Conservation (phyloP, 2,329 filamentous ascomycete species). For the Neonectria coccinea region DNA sequence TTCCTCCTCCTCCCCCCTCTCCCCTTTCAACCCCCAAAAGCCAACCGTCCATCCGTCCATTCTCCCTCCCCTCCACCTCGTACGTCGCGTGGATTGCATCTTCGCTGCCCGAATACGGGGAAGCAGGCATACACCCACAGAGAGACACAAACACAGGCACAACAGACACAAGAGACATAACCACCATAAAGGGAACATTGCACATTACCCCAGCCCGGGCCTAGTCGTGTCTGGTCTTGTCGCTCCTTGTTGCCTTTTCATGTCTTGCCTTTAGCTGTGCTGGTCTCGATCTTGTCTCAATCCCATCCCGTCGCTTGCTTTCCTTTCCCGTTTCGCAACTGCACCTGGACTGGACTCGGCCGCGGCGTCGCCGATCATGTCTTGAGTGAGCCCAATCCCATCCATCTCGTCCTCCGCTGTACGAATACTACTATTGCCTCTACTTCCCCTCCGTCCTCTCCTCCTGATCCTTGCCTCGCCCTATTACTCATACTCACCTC, state of each 20-base stretch:
- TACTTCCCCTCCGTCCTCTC: constrained; percentile 17
- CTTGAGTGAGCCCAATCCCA: constrained; percentile 41
- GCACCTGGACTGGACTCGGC: constrained; percentile 21
- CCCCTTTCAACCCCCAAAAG: not conserved
- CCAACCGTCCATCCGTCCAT: constrained; percentile 8
- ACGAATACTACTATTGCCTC: constrained; percentile 7
- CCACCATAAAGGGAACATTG: not conserved
- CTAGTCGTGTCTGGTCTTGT: not conserved
- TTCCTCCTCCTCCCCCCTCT: not conserved
- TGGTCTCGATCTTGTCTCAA: constrained; percentile 7
- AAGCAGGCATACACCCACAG: not conserved
- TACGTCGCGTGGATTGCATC: constrained; percentile 3
- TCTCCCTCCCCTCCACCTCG: constrained; percentile 7
- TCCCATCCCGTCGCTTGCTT: constrained; percentile 3
- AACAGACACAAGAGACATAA: not conserved
- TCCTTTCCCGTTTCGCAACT: constrained; percentile 11
- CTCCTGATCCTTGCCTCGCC: constrained; percentile 25
- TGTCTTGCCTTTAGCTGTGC: constrained; percentile 6
- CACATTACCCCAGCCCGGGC: constrained; percentile 1
- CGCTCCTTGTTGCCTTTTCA: not conserved
- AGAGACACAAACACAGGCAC: constrained; percentile 5
- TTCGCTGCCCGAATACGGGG: not conserved
- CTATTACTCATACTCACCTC: not conserved
- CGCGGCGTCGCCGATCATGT: constrained; percentile 39
- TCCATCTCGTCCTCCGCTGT: constrained; percentile 23